Evolutionary conservation across 257 asterid species (phyloP), one percentile per base, ranked within the genome.

Genomic region (Rubia yunnanensis): DNA sequence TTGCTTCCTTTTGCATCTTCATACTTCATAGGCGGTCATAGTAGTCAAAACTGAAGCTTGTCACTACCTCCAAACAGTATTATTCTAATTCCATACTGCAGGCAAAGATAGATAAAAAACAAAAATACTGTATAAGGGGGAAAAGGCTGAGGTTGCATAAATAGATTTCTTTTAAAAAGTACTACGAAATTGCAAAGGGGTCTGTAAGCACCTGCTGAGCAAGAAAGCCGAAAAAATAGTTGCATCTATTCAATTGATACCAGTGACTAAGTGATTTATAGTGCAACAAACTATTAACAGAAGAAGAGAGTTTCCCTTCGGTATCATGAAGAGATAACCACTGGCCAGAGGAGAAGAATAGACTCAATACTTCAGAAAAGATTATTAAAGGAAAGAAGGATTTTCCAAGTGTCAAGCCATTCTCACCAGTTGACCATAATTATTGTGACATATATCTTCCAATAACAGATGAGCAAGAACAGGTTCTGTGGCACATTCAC

Each of bases 41-140:
- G 63, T n/a, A 27, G 65, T 39, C 35, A 10, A 58, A 68, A 7
- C 38, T 59, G 60, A 44, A 46, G 23, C 66, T 59, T 27, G 50
- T 34, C 30, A 44, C 60, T 68, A 50, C 44, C 7, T 10, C 46
- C 20, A 26, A 13, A 1, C 22, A 30, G 32, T 7, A 2, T 18
- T 10, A 52, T 31, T 39, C 30, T 9, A 6, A 0, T 57, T n/a
- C 20, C 14, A 30, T 57, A 22, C 59, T 58, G 65, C 59, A 41
- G 5, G 38, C n/a, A 3, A 26, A 35, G 41, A 0, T 41, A 30
- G 41, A 18, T 27, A 7, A 3, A 57, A 10, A 34, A 68, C 46
- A 15, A 39, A 57, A 39, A 26, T n/a, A 55, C 28, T 49, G 57
- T 10, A 28, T 41, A 41, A 41, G 34, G 27, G 26, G n/a, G 26